Evolutionary conservation across 495 filamentous ascomycete species (phyloP).

Genomic region (Aspergillus conjunctus): DNA sequence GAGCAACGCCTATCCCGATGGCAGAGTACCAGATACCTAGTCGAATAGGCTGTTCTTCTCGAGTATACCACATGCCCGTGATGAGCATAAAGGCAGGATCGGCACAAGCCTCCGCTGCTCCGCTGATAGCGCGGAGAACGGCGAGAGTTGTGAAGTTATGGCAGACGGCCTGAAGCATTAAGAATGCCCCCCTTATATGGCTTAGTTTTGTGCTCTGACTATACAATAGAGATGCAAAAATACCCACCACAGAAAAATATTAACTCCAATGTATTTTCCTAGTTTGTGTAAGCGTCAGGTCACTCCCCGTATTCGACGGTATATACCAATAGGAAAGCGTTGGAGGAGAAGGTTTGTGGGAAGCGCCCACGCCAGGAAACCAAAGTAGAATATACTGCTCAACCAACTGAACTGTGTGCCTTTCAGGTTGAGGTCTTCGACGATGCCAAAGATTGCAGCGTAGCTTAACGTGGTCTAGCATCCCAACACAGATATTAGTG

Average conservation of each 20-base stretch:
- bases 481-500: slow-evolving; percentile 22
- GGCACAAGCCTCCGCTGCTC: not conserved
- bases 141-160: not conserved
- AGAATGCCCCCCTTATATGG: slow-evolving; percentile 51
- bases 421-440: slow-evolving; percentile 46
- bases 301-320: not conserved
- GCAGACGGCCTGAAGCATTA: slow-evolving; percentile 49
- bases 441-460: slow-evolving; percentile 60
- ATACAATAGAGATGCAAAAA: not conserved
- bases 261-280: slow-evolving; percentile 57
- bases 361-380: slow-evolving; percentile 51
- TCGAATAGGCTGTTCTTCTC: not conserved
- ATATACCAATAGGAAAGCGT: slow-evolving; percentile 52
- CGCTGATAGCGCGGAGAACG: not conserved
- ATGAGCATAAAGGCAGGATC: not conserved
- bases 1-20: no score
- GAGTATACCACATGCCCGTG: not conserved
- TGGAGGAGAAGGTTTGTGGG: slow-evolving; percentile 58
- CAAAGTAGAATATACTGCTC: slow-evolving; percentile 51
- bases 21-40: no score
- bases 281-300: slow-evolving; percentile 22
- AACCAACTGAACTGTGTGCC: slow-evolving; percentile 55
- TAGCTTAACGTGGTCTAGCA: slow-evolving; percentile 56
- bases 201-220: no score
- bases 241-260: slow-evolving; percentile 58